A percentile compares a stretch with the other conserved stretches of the same genome.
These are phyloP conservation scores for Petunia axillaris DNA, from an alignment of 257 asterid species.

Conservation along the genomic window DNA sequence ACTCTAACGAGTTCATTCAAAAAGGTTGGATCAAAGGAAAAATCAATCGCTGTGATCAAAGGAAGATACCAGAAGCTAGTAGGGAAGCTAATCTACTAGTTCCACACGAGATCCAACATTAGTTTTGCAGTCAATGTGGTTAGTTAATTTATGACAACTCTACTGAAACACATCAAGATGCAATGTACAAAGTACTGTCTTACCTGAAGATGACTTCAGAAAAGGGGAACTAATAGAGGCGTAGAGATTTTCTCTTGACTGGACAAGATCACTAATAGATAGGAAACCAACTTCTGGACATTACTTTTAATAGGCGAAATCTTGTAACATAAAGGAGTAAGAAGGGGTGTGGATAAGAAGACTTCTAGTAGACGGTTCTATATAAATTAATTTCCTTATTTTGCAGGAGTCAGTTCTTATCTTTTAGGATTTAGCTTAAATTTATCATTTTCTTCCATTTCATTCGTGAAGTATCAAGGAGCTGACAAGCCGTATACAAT, in stretches of 20 bases:
- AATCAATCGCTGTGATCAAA: not conserved
- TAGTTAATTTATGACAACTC: not conserved
- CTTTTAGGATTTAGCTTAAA: not conserved
- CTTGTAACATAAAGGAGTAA: not conserved
- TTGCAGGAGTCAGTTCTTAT: not conserved
- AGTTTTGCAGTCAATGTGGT: not conserved
- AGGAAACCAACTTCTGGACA: not conserved
- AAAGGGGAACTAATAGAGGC: not conserved
- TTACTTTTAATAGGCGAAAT: not conserved
- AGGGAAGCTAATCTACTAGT: not conserved
- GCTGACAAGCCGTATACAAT: not conserved
- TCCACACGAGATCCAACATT: not conserved
- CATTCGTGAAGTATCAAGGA: not conserved
- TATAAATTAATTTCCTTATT: not conserved
- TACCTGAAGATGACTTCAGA: slow-evolving; percentile 5
- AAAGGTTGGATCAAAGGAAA: not conserved
- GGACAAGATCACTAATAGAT: not conserved
- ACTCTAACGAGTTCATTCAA: not conserved
- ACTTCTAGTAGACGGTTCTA: not conserved
- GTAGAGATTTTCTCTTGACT: not conserved
- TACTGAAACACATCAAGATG: not conserved
- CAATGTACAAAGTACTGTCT: not conserved
- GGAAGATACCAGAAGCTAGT: not conserved
- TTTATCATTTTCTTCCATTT: slow-evolving; percentile 9
- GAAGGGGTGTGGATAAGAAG: not conserved